A percentile compares a stretch with the other conserved stretches of the same genome.
Conservation (phyloP, 139 green algal species). For the Coelastrella sp. region DNA sequence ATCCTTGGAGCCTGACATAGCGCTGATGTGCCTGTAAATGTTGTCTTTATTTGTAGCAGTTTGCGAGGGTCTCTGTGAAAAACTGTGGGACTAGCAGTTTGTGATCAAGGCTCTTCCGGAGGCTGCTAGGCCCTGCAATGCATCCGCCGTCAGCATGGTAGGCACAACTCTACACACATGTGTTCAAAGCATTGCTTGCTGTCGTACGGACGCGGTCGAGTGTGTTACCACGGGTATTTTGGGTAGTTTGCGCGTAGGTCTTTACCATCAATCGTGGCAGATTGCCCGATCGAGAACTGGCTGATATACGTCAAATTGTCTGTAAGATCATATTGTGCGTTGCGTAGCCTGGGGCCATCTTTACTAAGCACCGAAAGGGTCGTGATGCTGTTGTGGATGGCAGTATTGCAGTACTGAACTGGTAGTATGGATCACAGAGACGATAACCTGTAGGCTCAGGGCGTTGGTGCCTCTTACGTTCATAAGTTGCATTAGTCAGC, state of each 20-base stretch:
- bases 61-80: no score
- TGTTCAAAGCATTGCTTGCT: no score
- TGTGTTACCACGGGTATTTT: no score
- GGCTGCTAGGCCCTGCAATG: no score
- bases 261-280: background rate
- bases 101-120: no score
- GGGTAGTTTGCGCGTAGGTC: background rate
- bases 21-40: background rate
- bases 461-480: background rate
- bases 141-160: no score
- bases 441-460: background rate
- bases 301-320: background rate
- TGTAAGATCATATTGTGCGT: background rate
- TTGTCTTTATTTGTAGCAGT: no score
- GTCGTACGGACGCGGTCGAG: no score
- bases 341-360: background rate
- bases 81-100: background rate
- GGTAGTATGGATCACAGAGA: background rate
- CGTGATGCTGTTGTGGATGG: background rate
- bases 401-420: background rate
- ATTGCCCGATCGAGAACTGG: background rate
- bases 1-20: slow-evolving; percentile 58
- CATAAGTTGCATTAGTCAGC: background rate
- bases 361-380: background rate
- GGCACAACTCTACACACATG: no score